These are phyloP conservation scores for Globisporangium okanoganense DNA, from an alignment of 352 stramenopile species.

Conservation along the genomic window DNA sequence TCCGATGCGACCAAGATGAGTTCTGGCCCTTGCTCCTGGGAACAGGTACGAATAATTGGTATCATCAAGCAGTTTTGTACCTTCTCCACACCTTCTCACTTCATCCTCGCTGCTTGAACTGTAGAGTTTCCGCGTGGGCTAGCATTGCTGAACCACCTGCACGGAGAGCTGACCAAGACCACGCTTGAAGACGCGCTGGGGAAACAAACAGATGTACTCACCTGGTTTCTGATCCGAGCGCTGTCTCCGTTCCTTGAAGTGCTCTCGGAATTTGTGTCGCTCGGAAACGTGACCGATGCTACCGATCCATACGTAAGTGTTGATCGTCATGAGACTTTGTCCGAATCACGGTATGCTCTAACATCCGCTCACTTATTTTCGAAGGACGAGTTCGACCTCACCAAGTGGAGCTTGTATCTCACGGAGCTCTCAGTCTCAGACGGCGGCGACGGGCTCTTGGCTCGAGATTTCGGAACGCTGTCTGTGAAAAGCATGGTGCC, in stretches of 20 bases:
- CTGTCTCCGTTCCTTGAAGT: conserved; percentile 46
- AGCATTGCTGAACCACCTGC: conserved; percentile 41
- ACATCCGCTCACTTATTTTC: not conserved
- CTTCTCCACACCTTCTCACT: conserved; percentile 14
- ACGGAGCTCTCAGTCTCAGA: conserved; percentile 21
- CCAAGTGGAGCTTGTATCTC: conserved; percentile 34
- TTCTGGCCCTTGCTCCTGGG: conserved; percentile 43
- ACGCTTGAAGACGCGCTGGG: conserved; percentile 35
- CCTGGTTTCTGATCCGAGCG: conserved; percentile 56
- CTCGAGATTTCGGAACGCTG: conserved; percentile 10
- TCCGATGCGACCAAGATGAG: conserved; percentile 23
- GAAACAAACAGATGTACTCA: conserved; percentile 25
- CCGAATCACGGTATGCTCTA: not conserved
- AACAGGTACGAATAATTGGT: conserved; percentile 16
- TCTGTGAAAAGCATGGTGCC: conserved; percentile 26
- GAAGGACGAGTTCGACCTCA: conserved; percentile 46
- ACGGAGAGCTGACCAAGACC: conserved; percentile 30
- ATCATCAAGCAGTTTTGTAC: not conserved
- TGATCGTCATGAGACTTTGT: not conserved
- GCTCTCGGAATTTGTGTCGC: conserved; percentile 46
- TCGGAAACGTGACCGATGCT: conserved; percentile 34
- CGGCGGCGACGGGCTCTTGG: conserved; percentile 31
- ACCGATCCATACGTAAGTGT: conserved; percentile 52
- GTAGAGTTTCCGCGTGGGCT: conserved; percentile 51
- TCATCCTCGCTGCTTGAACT: not conserved